A percentile compares a stretch with the other conserved stretches of the same genome.
Conservation (phyloP, 2,329 filamentous ascomycete species). For the Colletotrichum godetiae region DNA sequence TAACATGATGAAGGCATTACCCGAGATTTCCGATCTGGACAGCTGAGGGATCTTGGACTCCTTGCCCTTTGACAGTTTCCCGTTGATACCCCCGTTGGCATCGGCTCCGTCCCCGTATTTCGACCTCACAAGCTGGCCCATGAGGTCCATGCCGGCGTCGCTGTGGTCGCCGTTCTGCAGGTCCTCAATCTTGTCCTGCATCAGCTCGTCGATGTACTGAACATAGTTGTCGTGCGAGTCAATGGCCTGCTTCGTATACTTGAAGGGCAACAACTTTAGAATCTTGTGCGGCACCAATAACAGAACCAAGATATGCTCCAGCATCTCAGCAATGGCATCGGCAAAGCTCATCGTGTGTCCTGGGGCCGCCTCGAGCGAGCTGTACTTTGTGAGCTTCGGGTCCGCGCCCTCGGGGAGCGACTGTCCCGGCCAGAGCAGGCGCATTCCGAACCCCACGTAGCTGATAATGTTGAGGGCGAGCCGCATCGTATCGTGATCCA, state of each 20-base stretch:
- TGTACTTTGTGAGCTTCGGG: constrained; percentile 60
- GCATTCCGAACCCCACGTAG: constrained; percentile 77
- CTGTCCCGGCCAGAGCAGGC: constrained; percentile 72
- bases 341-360: constrained; percentile 75
- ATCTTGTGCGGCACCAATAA: constrained; percentile 70
- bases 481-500: constrained; percentile 74
- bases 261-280: constrained; percentile 61
- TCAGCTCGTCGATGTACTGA: constrained; percentile 77
- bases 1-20: constrained; percentile 76
- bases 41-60: constrained; percentile 51
- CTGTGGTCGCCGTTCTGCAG: constrained; percentile 47
- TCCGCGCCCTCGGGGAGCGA: constrained; percentile 55
- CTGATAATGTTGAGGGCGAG: constrained; percentile 68
- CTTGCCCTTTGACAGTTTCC: constrained; percentile 25
- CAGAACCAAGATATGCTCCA: constrained; percentile 73
- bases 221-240: constrained; percentile 72
- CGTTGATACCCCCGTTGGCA: constrained; percentile 30
- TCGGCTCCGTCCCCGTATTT: constrained; percentile 47
- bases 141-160: constrained; percentile 63
- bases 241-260: constrained; percentile 61
- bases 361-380: constrained; percentile 54
- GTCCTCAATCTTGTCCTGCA: constrained; percentile 67
- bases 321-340: constrained; percentile 68
- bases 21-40: constrained; percentile 74
- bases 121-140: constrained; percentile 61